Evolutionary conservation across 2,329 filamentous ascomycete species (phyloP), one percentile per base, ranked within the genome.

Genomic region (Piedraia hortae): DNA sequence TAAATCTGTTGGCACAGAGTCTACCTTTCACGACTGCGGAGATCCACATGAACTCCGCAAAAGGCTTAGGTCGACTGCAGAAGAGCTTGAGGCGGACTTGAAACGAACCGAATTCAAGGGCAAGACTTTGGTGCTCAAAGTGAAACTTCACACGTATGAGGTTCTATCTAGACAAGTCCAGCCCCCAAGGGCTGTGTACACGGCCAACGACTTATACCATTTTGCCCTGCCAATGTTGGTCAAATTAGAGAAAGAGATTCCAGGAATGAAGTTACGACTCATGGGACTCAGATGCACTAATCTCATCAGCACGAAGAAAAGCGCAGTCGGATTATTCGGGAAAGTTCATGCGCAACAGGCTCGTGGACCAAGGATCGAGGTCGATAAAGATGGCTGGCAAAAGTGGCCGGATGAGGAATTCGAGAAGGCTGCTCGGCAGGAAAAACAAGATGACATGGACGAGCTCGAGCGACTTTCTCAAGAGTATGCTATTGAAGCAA

Each of bases 101-200:
- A 56, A 58, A 26, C 60, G 64, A 12, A 75, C 74, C 1, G 62
- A 74, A 31, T 75, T 74, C 46, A 90, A 82, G 43, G 82, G 82
- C 1, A 62, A 77, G n/a, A 93, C 82, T 0, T 49, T 97, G 1
- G 75, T 77, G 11, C 50, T 97, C 16, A 97, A 97, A 44, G 59
- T 91, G 31, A 97, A 97, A 42, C 50, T 93, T 5, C 75, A 91
- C 41, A 90, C 78, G 0, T 97, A 82, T 35, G 80, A 93, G 43
- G 73, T 91, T 10, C 59, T 75, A 22, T 89, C 80, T 0, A 58
- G 85, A 14, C 85, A 97, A 40, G 59, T 62, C 4, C 62, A 72
- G 3, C 59, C 68, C 2, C 69, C 74, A 0, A 71, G 67, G 31
- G 65, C 78, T 0, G 56, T 91, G 1, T 58, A 48, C 21, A 50